Percentiles rank a stretch among this genome's conserved stretches.
Conservation (phyloP, 2,329 filamentous ascomycete genomes). For the Sclerotinia sclerotiorum region DNA sequence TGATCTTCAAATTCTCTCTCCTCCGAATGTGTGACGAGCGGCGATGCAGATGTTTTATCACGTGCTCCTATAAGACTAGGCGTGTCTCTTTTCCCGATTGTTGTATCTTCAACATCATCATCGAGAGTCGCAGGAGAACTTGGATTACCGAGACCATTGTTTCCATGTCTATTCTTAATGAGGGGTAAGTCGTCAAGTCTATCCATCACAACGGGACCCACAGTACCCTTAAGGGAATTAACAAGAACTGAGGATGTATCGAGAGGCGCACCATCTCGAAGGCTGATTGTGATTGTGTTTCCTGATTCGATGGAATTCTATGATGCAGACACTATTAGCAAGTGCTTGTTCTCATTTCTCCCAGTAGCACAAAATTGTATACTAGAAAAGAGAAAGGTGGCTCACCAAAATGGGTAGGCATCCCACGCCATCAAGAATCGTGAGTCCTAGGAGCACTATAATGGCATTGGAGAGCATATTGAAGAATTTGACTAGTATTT, state of each 20-base stretch:
- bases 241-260: not conserved
- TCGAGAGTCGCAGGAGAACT: not conserved
- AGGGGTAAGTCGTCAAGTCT: not conserved
- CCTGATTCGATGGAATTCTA: not conserved
- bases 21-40: no score
- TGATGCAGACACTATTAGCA: not conserved
- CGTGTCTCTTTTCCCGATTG: not conserved
- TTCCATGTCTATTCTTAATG: rapidly evolving
- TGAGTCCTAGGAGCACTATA: not conserved
- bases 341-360: not conserved
- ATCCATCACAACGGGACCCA: no score
- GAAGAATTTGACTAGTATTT: not conserved
- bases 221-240: not conserved
- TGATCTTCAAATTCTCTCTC: not conserved
- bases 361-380: not conserved
- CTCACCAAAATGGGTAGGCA: not conserved
- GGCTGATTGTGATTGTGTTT: not conserved
- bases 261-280: not conserved
- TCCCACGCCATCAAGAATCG: not conserved
- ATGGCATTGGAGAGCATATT: not conserved
- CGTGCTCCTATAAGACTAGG: not conserved
- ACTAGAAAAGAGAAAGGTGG: not conserved
- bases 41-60: no score
- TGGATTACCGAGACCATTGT: no score
- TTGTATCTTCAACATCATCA: not conserved